phyloP scores from a whole-genome alignment of 2,329 filamentous ascomycete genomes.

The Claviceps sp. region DNA sequence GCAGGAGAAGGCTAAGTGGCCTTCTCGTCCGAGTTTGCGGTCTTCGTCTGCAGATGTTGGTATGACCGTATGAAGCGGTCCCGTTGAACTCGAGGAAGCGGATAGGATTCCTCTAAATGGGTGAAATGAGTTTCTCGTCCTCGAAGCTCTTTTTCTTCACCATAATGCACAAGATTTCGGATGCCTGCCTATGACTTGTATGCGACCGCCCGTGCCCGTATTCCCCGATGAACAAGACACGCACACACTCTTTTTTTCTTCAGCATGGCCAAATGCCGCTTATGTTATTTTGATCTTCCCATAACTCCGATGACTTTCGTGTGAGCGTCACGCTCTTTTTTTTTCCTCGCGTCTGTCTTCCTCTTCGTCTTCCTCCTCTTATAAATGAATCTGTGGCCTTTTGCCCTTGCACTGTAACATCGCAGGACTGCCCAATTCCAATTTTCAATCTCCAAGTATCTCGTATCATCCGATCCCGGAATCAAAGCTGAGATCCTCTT shows the following conservation, averaged over 20 bases:
- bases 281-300: neutral
- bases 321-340: neutral
- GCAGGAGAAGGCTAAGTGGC: slow-evolving; percentile 21
- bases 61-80: slow-evolving; percentile 21
- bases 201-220: neutral
- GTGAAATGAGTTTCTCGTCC: slow-evolving; percentile 16
- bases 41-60: slow-evolving; percentile 14
- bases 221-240: too few relatives aligned
- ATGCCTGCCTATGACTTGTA: neutral
- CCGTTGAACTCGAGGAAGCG: slow-evolving; percentile 12
- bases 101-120: slow-evolving; percentile 18
- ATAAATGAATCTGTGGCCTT: too few relatives aligned
- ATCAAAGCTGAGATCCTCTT: too few relatives aligned
- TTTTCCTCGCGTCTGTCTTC: too few relatives aligned
- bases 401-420: neutral
- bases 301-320: too few relatives aligned
- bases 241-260: neutral
- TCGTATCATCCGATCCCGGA: neutral
- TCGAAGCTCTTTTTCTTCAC: neutral
- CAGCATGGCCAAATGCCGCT: neutral
- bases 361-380: neutral
- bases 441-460: neutral
- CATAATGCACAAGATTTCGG: neutral
- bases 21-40: slow-evolving; percentile 18
- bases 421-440: neutral